Conservation (phyloP, 1,284 basidiomycete genomes). For the Malassezia obtusa region DNA sequence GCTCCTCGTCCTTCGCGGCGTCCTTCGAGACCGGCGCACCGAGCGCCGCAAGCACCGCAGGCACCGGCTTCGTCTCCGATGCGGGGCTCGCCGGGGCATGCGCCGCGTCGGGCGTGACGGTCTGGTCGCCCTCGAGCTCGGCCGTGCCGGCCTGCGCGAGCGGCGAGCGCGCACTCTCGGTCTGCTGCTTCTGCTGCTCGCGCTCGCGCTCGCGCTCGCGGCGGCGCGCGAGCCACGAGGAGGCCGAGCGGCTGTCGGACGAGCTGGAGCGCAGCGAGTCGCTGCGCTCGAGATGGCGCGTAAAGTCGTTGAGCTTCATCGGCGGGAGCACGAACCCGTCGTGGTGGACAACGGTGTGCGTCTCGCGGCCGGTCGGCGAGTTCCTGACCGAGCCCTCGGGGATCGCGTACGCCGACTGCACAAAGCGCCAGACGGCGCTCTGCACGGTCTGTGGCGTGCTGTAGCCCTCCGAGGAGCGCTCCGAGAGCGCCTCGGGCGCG, state of each 20-base stretch:
- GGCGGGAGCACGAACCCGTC: constrained; percentile 1
- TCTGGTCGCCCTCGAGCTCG: background rate
- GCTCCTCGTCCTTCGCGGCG: background rate
- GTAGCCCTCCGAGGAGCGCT: background rate
- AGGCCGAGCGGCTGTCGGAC: constrained; percentile 1
- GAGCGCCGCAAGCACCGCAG: background rate
- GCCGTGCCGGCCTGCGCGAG: background rate
- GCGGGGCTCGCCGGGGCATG: background rate
- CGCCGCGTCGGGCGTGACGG: too few species aligned
- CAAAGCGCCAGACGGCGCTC: background rate
- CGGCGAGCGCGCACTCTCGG: background rate
- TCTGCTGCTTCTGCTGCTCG: background rate
- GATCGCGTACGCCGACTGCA: background rate
- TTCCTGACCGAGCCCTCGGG: background rate
- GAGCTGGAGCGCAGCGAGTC: background rate
- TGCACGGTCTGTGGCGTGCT: constrained; percentile 4
- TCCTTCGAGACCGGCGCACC: constrained; percentile 1
- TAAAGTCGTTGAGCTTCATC: constrained; percentile 2
- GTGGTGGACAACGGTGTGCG: background rate
- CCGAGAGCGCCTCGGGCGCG: background rate
- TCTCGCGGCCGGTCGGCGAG: background rate
- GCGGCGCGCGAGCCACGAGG: background rate
- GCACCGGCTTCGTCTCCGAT: background rate
- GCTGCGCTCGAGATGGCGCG: background rate
- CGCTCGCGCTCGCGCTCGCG: background rate